A percentile compares a stretch with the other conserved stretches of the same genome.
These are phyloP conservation scores for Cadophora sp. DNA, from an alignment of 2,329 filamentous ascomycete species.

Conservation along the genomic window DNA sequence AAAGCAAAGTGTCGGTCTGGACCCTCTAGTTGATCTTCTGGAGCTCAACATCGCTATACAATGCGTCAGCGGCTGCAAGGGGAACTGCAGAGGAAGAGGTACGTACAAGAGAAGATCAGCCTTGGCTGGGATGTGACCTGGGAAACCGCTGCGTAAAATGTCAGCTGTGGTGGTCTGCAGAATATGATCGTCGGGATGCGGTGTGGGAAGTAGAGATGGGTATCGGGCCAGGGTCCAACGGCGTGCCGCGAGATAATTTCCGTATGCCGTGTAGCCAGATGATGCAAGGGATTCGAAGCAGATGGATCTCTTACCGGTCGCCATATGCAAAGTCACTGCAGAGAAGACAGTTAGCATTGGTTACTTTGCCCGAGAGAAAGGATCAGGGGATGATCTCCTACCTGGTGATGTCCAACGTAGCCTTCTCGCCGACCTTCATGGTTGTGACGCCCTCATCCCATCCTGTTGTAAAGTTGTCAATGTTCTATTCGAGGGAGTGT, in stretches of 20 bases:
- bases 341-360: conserved; percentile 32
- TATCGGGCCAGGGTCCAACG: conserved; percentile 9
- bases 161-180: conserved; percentile 16
- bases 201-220: background rate
- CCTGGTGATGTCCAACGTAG: conserved; percentile 81
- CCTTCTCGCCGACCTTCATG: conserved; percentile 93
- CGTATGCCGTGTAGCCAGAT: conserved; percentile 2
- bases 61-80: conserved; percentile 30
- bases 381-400: conserved; percentile 51
- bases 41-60: conserved; percentile 69
- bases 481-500: conserved; percentile 21
- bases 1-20: background rate
- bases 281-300: conserved; percentile 1
- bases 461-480: conserved; percentile 54
- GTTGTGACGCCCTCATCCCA: conserved; percentile 85
- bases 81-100: conserved; percentile 11
- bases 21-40: conserved; percentile 62
- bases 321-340: conserved; percentile 71
- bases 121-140: conserved; percentile 76
- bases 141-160: conserved; percentile 69
- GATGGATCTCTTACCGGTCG: conserved; percentile 55
- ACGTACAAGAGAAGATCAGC: conserved; percentile 86
- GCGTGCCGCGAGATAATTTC: conserved; percentile 15
- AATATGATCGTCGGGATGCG: conserved; percentile 12
- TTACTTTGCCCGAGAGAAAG: background rate